phyloP scores from a whole-genome alignment of 2,329 filamentous ascomycete genomes.

The Grosmannia huntii region DNA sequence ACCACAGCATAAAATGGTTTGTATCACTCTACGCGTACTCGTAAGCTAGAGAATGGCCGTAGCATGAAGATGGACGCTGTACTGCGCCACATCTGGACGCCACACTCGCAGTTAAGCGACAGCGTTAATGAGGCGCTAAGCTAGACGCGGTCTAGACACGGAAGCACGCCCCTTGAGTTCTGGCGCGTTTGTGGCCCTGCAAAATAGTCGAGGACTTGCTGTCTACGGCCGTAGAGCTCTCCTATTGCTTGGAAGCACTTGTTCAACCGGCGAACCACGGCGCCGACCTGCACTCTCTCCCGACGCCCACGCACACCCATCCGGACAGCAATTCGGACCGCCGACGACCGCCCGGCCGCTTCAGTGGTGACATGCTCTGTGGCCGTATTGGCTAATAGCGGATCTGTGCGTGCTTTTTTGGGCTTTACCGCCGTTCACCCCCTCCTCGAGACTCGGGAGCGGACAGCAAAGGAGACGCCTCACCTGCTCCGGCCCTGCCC shows the following conservation, averaged over 20 bases:
- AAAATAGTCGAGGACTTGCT: background rate
- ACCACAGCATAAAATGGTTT: too few species aligned
- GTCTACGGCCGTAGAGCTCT: background rate
- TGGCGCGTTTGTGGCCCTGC: background rate
- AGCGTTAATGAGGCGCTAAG: background rate
- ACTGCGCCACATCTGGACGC: background rate
- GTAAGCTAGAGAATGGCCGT: too few species aligned
- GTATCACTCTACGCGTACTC: too few species aligned
- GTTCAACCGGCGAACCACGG: background rate
- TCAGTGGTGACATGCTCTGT: constrained; percentile 5
- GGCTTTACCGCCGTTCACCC: background rate
- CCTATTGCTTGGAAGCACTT: background rate
- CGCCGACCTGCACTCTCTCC: background rate
- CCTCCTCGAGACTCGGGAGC: background rate
- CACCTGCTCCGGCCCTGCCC: background rate
- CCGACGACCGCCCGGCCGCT: background rate
- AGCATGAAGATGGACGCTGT: too few species aligned
- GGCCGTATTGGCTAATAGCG: constrained; percentile 7
- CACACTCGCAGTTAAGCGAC: background rate
- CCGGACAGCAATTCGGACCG: background rate
- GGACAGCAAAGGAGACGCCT: background rate
- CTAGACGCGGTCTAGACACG: background rate
- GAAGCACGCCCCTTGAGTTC: background rate
- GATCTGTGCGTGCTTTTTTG: background rate
- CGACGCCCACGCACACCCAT: background rate